Evolutionary conservation across 148 eudicot genomes (phyloP).

Genomic region (Spergularia marina): DNA sequence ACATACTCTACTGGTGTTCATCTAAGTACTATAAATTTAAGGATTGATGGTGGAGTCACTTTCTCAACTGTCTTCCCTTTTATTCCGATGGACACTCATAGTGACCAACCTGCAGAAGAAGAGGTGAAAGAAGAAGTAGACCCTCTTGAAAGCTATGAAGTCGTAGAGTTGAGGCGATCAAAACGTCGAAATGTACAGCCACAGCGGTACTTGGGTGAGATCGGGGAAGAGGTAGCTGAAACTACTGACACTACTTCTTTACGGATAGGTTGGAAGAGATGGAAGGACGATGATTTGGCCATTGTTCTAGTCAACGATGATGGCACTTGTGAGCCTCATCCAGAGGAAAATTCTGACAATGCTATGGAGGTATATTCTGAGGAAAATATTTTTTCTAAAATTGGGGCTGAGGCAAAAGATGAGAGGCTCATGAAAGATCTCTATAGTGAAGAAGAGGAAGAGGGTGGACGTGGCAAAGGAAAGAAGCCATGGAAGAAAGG

Average conservation of each 20-base stretch:
- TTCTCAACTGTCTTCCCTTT: constrained; percentile 50
- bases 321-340: constrained; percentile 28
- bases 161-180: constrained; percentile 62
- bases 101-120: constrained; percentile 21
- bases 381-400: constrained; percentile 23
- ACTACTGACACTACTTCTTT: constrained; percentile 47
- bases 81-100: constrained; percentile 22
- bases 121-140: constrained; percentile 21
- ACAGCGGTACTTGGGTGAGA: constrained; percentile 75
- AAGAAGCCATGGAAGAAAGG: constrained; percentile 15
- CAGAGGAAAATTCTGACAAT: constrained; percentile 15
- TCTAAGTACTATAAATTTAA: constrained; percentile 57
- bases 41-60: constrained; percentile 43
- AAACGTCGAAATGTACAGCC: constrained; percentile 74
- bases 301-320: constrained; percentile 63
- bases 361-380: constrained; percentile 28
- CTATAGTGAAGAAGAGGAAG: constrained; percentile 11
- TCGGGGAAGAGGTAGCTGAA: constrained; percentile 51
- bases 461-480: constrained; percentile 11
- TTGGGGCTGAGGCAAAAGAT: constrained; percentile 27
- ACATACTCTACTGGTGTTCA: constrained; percentile 27
- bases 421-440: constrained; percentile 17
- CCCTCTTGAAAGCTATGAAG: constrained; percentile 29
- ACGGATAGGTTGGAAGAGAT: constrained; percentile 53
- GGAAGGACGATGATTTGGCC: constrained; percentile 55